Base-by-base conservation (phyloP, 495 filamentous ascomycete species). In the Penicillium robsamsonii region DNA sequence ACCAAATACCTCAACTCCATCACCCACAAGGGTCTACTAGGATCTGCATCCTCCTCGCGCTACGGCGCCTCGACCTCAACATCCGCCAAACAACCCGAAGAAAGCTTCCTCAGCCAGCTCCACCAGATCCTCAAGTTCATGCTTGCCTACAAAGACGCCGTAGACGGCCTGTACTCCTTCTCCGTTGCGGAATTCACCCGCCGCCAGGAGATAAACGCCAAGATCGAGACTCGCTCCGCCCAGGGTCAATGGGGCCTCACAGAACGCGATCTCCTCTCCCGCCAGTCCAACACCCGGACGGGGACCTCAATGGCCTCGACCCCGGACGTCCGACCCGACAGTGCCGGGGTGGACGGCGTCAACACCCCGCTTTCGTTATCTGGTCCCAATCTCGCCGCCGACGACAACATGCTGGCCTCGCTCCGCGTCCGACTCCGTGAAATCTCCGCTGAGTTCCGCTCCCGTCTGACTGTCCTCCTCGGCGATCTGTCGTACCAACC, bases 11-110 rank as follows among this genome's bases (percentile, higher is more conserved):
- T 99, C 20, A 90, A 88, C 46, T 85, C 86, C 38, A 96, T 99
- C 71, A 99, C 95, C 4, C 90, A 94, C 71, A 99, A 99, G 72
- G 95, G 95, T 44, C 83, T 99, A 5, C 79, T 99, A 0, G 92
- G 93, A 45, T 87, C 87, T 12, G 76, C 78, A 13, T 81, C 64
- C 38, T 75, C 69, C 55, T 73, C 75, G 50, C 63, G 67, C 17
- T 70, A 66, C 35, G 66, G 68, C 41, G 57, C 67, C 22, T 75
- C 72, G 22, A 75, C 72, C 59, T 76, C 67, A 44, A 70, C 71
- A 30, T 75, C 65, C 51, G 74, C 70, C 51, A 75, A 75, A 49
- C 78, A 81, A 48, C 85, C 86, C 56, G 84, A 89, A 50, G 86
- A 90, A 67, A 86, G 89, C 60, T 99, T 97, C 75, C 89, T 96